Base-by-base conservation (phyloP, 176 grass and related monocot genomes). In the Musa schizocarpa region DNA sequence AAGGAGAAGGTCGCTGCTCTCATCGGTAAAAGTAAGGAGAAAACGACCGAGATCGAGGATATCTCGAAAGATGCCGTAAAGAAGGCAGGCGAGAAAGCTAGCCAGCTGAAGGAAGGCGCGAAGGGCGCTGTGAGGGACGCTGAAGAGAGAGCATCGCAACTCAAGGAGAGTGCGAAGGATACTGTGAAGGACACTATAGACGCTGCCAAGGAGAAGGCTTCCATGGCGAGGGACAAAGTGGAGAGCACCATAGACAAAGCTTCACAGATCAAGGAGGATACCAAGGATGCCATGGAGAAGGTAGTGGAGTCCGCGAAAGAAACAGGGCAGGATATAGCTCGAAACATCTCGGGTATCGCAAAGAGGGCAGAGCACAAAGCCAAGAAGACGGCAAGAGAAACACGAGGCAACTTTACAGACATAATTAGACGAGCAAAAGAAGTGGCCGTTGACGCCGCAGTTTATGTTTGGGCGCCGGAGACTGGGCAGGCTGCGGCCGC, bases 401-500 rank as follows among this genome's bases (percentile, higher is more conserved):
- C 63, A 75, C 12, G 71, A n/a, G 76, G 76, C 49, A 91, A 97
- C 80, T 84, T 97, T 14, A 90, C 83, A 0, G 88, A 90, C 77
- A 87, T 97, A 68, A 67, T 24, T 8, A 76, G 77, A 48, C 51
- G 93, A 7, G 87, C 93, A 0, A 72, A 80, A 0, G 84, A 74
- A 21, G 83, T 91, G 84, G 90, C 77, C 3, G 75, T 67, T 49
- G 90, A 91, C 76, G 85, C 81, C 12, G 86, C 71, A 1, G 23
- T 13, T 1, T 89, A 89, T 29, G 24, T 85, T 2, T 80, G 71
- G 52, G 74, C 53, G 13, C 75, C 86, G 29, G 76, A 71, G 71
- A 81, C 82, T 0, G 82, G 67, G 16, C 83, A 80, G 78, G 71
- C 82, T 0, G 69, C 74, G 16, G 87, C 69, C 56, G 82, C 80